These are phyloP conservation scores for Scolecobasidium constrictum DNA, from an alignment of 2,329 filamentous ascomycete genomes.

Conservation along the genomic window DNA sequence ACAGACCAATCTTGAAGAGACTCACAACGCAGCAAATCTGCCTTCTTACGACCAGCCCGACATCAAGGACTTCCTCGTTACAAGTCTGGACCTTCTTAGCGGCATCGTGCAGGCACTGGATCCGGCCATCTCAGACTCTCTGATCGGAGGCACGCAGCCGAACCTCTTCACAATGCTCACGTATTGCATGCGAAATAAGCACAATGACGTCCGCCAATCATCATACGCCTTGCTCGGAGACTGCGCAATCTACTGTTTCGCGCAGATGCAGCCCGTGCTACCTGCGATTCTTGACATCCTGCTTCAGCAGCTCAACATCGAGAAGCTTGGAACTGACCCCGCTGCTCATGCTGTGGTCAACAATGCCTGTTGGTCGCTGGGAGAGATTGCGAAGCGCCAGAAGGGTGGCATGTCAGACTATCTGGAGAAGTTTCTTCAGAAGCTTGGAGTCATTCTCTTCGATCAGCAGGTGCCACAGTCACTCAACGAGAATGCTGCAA, in stretches of 20 bases:
- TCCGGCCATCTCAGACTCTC: conserved; percentile 57
- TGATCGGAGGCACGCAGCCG: conserved; percentile 66
- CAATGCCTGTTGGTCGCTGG: conserved; percentile 95
- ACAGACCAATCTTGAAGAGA: conserved; percentile 78
- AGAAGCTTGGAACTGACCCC: conserved; percentile 52
- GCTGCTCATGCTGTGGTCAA: conserved; percentile 74
- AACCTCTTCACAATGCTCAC: conserved; percentile 83
- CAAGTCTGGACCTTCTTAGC: conserved; percentile 84
- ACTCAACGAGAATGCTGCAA: conserved; percentile 86
- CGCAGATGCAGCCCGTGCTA: conserved; percentile 65
- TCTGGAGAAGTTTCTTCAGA: conserved; percentile 63
- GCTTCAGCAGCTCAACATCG: conserved; percentile 78
- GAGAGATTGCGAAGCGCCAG: conserved; percentile 79
- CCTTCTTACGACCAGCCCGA: conserved; percentile 66
- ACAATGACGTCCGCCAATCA: conserved; percentile 90
- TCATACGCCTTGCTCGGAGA: conserved; percentile 92
- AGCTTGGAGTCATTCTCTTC: conserved; percentile 71
- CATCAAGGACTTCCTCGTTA: conserved; percentile 89
- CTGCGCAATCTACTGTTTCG: conserved; percentile 85
- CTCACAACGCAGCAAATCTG: conserved; percentile 58
- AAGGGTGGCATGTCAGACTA: conserved; percentile 64
- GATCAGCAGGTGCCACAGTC: conserved; percentile 78
- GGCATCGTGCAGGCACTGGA: conserved; percentile 87
- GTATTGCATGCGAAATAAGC: conserved; percentile 84
- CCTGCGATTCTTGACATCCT: conserved; percentile 66